These are phyloP conservation scores for Termitomyces sp. DNA, from an alignment of 768 basidiomycete genomes.

Conservation along the genomic window DNA sequence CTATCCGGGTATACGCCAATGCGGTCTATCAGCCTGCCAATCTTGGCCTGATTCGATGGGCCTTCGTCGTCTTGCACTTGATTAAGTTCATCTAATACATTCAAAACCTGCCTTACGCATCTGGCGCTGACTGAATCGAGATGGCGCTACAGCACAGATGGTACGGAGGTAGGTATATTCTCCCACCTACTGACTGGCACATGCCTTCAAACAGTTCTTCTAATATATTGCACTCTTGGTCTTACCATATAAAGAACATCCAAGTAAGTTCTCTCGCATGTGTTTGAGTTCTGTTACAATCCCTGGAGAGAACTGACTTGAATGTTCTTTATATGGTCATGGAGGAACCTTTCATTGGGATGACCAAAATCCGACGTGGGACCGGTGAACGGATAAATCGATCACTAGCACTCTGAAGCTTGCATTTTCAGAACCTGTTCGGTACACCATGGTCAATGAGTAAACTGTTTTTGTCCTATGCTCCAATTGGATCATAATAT, in stretches of 20 bases:
- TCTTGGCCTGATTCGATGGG: constrained; percentile 8
- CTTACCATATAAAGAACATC: too few relatives aligned
- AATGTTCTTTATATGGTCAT: constrained; percentile 8
- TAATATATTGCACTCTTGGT: constrained; percentile 12
- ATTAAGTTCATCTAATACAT: constrained; percentile 9
- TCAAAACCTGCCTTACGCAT: constrained; percentile 5
- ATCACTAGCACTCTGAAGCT: too few relatives aligned
- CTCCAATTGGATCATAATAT: neutral
- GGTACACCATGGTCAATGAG: neutral
- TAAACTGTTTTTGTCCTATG: too few relatives aligned
- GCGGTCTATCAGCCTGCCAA: constrained; percentile 10
- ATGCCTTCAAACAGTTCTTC: constrained; percentile 6
- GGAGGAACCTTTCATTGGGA: neutral
- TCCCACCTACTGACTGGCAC: constrained; percentile 4
- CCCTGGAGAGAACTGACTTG: neutral
- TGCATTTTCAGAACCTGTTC: constrained; percentile 1
- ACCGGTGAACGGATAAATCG: too few relatives aligned
- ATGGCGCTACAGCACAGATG: constrained; percentile 12
- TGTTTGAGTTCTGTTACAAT: constrained; percentile 1
- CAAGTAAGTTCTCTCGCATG: too few relatives aligned
- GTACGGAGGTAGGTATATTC: constrained; percentile 13
- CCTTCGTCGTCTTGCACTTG: constrained; percentile 12
- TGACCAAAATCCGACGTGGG: constrained; percentile 5
- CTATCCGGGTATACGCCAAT: constrained; percentile 11
- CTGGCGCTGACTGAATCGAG: constrained; percentile 12